These are phyloP conservation scores for Monocercomonoides exilis DNA, from an alignment of 78 protist species.

Conservation along the genomic window DNA sequence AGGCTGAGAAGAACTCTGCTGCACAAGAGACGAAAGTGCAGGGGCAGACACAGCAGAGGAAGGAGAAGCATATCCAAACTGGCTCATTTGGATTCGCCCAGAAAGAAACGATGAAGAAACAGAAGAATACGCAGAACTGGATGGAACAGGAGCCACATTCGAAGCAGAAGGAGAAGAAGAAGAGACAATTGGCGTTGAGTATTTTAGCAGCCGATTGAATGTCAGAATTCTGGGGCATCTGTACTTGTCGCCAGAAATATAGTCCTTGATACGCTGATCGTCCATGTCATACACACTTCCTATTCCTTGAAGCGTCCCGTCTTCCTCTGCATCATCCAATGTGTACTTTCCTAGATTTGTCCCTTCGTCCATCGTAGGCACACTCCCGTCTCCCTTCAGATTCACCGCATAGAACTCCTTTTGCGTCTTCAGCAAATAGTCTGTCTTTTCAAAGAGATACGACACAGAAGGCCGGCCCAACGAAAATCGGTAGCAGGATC, in stretches of 20 bases:
- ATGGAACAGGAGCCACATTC: background rate
- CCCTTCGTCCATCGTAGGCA: background rate
- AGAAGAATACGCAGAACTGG: no score
- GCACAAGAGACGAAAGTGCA: no score
- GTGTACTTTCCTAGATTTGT: background rate
- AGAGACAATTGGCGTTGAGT: background rate
- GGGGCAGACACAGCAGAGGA: no score
- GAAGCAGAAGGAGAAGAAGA: no score
- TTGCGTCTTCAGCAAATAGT: background rate
- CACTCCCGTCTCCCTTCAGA: background rate
- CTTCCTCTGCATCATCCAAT: background rate
- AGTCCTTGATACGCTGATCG: background rate
- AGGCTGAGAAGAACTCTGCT: background rate
- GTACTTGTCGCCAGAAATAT: background rate
- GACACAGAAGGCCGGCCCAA: conserved; percentile 3
- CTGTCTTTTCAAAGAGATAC: background rate
- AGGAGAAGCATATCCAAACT: no score
- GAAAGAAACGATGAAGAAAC: no score
- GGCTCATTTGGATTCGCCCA: background rate
- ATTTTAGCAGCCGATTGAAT: background rate
- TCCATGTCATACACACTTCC: conserved; percentile 12
- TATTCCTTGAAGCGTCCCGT: background rate
- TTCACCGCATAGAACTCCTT: conserved; percentile 13
- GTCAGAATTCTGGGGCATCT: background rate
- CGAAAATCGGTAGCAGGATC: background rate